Conservation (phyloP, 768 basidiomycete genomes). For the Termitomyces sp. region DNA sequence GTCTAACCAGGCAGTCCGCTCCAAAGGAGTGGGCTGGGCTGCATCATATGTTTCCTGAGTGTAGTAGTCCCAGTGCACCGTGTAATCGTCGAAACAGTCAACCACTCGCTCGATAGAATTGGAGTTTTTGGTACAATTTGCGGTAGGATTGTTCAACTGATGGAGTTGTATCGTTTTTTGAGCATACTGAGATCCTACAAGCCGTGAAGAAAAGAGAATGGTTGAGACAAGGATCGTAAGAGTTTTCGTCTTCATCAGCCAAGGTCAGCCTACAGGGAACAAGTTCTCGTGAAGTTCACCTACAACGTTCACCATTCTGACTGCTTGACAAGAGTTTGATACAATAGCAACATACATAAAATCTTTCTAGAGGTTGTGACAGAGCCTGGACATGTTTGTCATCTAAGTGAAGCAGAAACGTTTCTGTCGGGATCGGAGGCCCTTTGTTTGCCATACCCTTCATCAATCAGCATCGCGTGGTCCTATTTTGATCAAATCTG, state of each 20-base stretch:
- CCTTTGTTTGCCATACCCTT: neutral
- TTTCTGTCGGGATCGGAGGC: too few relatives aligned
- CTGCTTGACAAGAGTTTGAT: neutral
- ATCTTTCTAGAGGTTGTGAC: too few relatives aligned
- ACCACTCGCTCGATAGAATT: slow-evolving; percentile 10
- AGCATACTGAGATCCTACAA: neutral
- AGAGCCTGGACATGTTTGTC: neutral
- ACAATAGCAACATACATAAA: too few relatives aligned
- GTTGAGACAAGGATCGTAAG: neutral
- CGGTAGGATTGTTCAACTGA: neutral
- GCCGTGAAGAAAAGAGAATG: neutral
- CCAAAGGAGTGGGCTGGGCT: slow-evolving; percentile 24
- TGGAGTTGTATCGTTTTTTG: neutral
- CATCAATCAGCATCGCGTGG: neutral
- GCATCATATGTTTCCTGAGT: slow-evolving; percentile 22
- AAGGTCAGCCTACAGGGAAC: neutral
- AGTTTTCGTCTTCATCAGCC: neutral
- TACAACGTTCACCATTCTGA: neutral
- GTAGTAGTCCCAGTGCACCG: slow-evolving; percentile 24
- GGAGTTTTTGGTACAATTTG: neutral
- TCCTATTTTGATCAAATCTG: neutral
- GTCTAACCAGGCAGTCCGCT: slow-evolving; percentile 25
- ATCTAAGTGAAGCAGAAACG: neutral
- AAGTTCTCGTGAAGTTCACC: neutral
- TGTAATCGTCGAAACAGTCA: slow-evolving; percentile 27